Evolutionary conservation across 2,329 filamentous ascomycete genomes (phyloP).

Genomic region (Beauveria rudraprayagi): DNA sequence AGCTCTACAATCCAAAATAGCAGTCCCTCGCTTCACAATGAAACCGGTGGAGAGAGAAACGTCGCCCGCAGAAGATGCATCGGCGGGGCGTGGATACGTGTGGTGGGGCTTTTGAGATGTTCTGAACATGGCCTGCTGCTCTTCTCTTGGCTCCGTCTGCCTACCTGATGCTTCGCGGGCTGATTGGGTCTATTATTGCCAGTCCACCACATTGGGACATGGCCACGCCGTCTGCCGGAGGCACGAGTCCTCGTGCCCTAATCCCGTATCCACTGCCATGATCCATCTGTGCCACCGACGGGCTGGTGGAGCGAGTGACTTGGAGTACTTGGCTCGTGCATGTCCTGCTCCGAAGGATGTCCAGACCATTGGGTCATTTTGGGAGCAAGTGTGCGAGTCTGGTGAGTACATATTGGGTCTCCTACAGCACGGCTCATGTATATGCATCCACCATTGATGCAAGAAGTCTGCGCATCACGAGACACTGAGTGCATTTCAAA

Average conservation of each 20-base stretch:
- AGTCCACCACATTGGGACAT: slow-evolving; percentile 6
- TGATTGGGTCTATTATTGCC: background rate
- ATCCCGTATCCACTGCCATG: slow-evolving; percentile 19
- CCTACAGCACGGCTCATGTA: background rate
- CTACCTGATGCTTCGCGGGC: background rate
- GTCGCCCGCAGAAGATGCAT: slow-evolving; percentile 10
- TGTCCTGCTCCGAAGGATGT: background rate
- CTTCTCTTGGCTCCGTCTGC: background rate
- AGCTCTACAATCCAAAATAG: background rate
- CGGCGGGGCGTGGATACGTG: slow-evolving; percentile 7
- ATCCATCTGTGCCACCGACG: slow-evolving; percentile 9
- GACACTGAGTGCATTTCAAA: slow-evolving; percentile 10
- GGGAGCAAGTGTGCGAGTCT: background rate
- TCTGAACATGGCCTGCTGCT: background rate
- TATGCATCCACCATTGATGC: slow-evolving; percentile 2
- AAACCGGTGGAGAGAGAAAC: background rate
- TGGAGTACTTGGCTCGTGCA: background rate
- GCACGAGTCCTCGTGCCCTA: slow-evolving; percentile 22
- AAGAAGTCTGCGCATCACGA: slow-evolving; percentile 9
- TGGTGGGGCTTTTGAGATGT: slow-evolving; percentile 7
- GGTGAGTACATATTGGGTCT: background rate
- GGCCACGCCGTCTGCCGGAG: background rate
- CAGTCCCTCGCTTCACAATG: background rate
- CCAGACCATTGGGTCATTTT: background rate
- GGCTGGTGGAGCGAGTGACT: background rate